Evolutionary conservation across 768 basidiomycete genomes (phyloP).

Genomic region (Lactarius vividus): DNA sequence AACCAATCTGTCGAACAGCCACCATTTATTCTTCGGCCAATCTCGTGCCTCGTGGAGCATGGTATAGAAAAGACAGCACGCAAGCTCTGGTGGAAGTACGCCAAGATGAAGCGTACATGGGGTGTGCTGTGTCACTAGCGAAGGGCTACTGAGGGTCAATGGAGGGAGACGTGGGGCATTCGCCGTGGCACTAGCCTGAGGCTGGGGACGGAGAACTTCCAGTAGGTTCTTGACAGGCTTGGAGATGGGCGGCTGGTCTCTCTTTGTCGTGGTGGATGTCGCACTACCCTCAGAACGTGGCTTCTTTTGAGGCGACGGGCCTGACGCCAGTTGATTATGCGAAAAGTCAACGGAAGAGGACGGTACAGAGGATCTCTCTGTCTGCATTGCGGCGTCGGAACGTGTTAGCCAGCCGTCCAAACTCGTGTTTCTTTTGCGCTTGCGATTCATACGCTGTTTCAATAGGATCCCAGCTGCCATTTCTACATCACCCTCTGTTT

Average conservation of each 20-base stretch:
- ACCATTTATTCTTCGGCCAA: constrained; percentile 81
- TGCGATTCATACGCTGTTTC: constrained; percentile 29
- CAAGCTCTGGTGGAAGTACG: constrained; percentile 70
- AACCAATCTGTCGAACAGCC: constrained; percentile 76
- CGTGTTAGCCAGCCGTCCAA: constrained; percentile 55
- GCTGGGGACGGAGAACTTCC: constrained; percentile 25
- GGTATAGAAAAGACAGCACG: constrained; percentile 68
- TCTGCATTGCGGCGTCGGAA: constrained; percentile 28
- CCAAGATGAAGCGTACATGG: constrained; percentile 74
- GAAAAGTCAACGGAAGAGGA: neutral
- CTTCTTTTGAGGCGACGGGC: constrained; percentile 7
- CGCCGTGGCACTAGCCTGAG: constrained; percentile 5
- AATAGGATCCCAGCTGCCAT: constrained; percentile 17
- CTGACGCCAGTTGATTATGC: neutral
- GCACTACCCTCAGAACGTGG: constrained; percentile 10
- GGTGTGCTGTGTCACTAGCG: constrained; percentile 63
- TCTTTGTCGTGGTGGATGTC: neutral
- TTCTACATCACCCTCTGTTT: constrained; percentile 24
- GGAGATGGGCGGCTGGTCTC: neutral
- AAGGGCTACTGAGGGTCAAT: constrained; percentile 57
- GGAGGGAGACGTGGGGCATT: constrained; percentile 48
- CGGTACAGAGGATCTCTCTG: neutral
- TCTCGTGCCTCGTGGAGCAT: constrained; percentile 59
- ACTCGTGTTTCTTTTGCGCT: constrained; percentile 46
- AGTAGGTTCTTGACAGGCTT: constrained; percentile 24